Conservation (phyloP, 108 stramenopile genomes). For the Discostella pseudostelligera region DNA sequence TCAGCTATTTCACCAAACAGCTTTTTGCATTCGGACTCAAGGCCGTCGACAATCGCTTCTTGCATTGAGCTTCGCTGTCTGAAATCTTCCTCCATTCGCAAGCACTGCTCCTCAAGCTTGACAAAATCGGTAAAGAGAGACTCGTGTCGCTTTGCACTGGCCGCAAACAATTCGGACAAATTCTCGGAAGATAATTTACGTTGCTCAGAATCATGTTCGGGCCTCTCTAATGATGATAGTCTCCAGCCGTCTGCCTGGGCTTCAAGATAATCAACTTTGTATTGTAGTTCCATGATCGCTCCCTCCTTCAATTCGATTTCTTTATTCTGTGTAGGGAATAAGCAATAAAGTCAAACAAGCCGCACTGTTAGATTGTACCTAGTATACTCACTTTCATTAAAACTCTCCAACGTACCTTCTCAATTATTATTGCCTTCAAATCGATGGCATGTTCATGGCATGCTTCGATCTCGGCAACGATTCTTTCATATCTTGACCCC, state of each 20-base stretch:
- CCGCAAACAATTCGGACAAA: not conserved
- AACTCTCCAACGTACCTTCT: conserved; percentile 24
- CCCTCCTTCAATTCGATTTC: conserved; percentile 34
- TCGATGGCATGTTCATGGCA: conserved; percentile 24
- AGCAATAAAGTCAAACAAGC: no score
- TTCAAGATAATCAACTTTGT: conserved; percentile 27
- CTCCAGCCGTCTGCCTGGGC: conserved; percentile 22
- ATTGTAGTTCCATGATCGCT: conserved; percentile 26
- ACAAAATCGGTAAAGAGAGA: conserved; percentile 14
- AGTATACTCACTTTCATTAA: no score
- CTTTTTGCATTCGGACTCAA: conserved; percentile 27
- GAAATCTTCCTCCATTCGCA: conserved; percentile 19
- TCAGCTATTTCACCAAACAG: conserved; percentile 21
- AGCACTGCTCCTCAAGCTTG: conserved; percentile 24
- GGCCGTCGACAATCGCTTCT: conserved; percentile 33
- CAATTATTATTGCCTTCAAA: conserved; percentile 28
- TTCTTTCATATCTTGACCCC: conserved; percentile 23
- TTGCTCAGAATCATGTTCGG: not conserved
- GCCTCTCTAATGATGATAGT: conserved; percentile 9
- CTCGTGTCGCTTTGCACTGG: conserved; percentile 10
- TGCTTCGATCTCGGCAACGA: conserved; percentile 18
- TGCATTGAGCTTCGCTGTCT: conserved; percentile 33
- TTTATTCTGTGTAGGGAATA: conserved; percentile 18
- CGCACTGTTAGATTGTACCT: no score
- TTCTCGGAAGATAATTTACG: conserved; percentile 2